Base-by-base conservation (phyloP, 768 basidiomycete genomes). In the Suillus brevipes region DNA sequence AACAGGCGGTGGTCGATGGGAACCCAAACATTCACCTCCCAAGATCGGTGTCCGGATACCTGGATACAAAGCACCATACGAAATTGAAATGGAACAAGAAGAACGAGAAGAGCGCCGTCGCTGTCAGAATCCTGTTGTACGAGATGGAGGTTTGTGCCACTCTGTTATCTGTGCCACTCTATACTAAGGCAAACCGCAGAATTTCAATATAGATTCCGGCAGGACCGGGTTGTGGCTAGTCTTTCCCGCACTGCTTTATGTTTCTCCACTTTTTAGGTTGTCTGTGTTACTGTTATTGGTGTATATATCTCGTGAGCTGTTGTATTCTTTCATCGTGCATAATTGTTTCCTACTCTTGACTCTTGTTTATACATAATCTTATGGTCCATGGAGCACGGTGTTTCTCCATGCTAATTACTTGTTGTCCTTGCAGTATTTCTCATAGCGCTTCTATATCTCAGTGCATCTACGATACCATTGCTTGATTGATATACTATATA, bases 1-100 rank as follows among this genome's bases (percentile, higher is more conserved):
- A 1, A 85, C 86, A 23, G 91, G 92, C 55, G 90, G 90, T 16
- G 91, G 91, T 18, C 86, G 92, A 40, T 93, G 91, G 91, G 84
- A 85, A 68, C 91, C 92, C 40, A 89, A 87, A 70, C 83, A 82
- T 37, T 75, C 77, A 12, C 78, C 82, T 2, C 78, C 77, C 0
- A 70, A 66, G 62, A 70, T 74, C 2, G 72, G 88, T 14, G 75
- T 86, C n/a, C 84, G 86, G 42, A 74, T 87, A 49, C 88, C 87
- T 1, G 90, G 90, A 10, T 82, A 82, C 70, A 90, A 90, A 70
- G 85, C 89, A 0, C 82, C 80, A 5, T 92, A 82, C 65, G 89
- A 92, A 72, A 74, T 90, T 25, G 85, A 89, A 69, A 84, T 91
- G 78, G 91, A 92, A 73, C 81, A 81, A 31, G 84, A 88, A 72